Base-by-base conservation (phyloP, 441 rosid species). In the Eutrema salsugineum region DNA sequence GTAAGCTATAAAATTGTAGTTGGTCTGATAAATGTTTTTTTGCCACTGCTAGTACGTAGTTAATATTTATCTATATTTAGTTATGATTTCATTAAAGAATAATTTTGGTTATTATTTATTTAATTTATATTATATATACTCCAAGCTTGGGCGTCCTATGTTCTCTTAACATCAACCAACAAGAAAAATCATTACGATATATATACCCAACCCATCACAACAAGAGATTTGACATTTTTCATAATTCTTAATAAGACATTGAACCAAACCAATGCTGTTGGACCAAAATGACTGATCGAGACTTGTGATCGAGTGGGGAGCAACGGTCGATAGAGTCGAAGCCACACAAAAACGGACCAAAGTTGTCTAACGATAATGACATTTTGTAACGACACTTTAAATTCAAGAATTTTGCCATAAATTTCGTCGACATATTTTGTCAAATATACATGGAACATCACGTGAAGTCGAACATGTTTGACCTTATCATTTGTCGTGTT, bases 401-500 rank as follows among this genome's bases (percentile, higher is more conserved):
- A 50, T 22, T 50, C 33, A 67, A 74, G 15, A 43, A 39, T 50
- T n/a, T 47, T 68, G 53, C 74, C 75, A 63, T 76, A 62, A 69
- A 63, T 76, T 69, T 47, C 48, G 16, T 76, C 60, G 79, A 76
- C 76, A 75, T 54, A 63, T 49, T 49, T 6, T 76, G 71, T 64
- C 71, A 63, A 76, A 57, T 20, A 28, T 55, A 39, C 63, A 39
- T 54, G 79, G 66, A 62, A 69, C 75, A 69, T 48, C 71, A 70
- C 79, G 54, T 69, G 39, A 36, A 56, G 59, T 75, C 65, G 28
- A 68, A 62, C 20, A 33, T 68, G 53, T 68, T 53, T 61, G 70
- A 68, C 74, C 70, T 68, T 68, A 68, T 54, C n/a, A 53, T 61
- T 54, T 75, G 73, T 61, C 70, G 42, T 75, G 64, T 44, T 17